Evolutionary conservation across 805 yeast species (phyloP), one percentile per base, ranked within the genome.

Genomic region (Ogataea pini): DNA sequence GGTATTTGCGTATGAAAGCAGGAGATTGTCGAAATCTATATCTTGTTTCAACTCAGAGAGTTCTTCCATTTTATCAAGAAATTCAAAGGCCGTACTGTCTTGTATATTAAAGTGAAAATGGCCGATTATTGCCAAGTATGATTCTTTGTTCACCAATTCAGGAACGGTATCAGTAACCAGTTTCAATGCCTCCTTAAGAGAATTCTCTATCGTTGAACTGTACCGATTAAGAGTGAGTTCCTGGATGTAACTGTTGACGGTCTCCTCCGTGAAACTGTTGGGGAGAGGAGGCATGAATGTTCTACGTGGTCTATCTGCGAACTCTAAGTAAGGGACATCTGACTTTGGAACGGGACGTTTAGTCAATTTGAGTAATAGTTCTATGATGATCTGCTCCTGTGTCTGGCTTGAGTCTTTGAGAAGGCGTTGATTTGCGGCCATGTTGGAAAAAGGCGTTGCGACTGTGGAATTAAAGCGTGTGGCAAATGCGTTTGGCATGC

Each of bases 21-120:
- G 29, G 9, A 57, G 48, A 44, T 64, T 64, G 33, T 64, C 55
- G 47, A 64, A 64, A 36, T 64, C 68, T 8, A 61, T 50, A 45
- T 64, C 67, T 34, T 55, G 54, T 7, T 29, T 24, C 12, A 62
- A 37, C 3, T 40, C 44, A 1, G 66, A 50, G 13, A 49, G 40
- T 6, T 46, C 38, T 8, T 33, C 38, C 69, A 64, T 64, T 10
- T 46, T 44, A 9, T 57, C 51, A 12, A 62, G 34, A 7, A 56
- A 50, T 27, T 58, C 39, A 20, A 49, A 54, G 4, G 52, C 56
- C 7, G 39, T 46, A 12, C n/a, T 36, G 19, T 57, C 56, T 28
- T 60, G 55, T 7, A 50, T 32, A 10, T 49, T 29, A 43, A 54
- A 56, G 46, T 63, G 65, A 34, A 53, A 52, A 36, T 48, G 45